Evolutionary conservation across 179 eudicot species (phyloP), one percentile per base, ranked within the genome.

Genomic region (Monotropa hypopitys): DNA sequence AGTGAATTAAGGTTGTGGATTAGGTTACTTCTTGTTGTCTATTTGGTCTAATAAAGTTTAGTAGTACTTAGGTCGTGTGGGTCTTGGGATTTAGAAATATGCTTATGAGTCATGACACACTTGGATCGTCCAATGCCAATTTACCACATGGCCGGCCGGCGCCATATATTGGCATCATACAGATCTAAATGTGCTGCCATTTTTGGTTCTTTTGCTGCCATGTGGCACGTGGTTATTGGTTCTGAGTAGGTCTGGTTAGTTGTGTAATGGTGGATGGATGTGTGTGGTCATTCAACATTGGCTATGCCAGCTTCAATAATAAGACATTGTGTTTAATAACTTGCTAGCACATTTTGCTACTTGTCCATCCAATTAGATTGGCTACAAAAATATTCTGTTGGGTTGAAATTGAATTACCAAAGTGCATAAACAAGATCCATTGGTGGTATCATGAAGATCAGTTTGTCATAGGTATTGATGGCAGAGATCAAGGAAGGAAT

Each of bases 171-270:
- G 30, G 45, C 7, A 72, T 18, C 7, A 72, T 18, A 26, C 23
- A 30, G 75, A 73, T n/a, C 23, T 73, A 67, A 49, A 38, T 40
- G 43, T 38, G 23, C 3, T 5, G 46, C 6, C 4, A 40, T 18
- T 6, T 13, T 18, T 8, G 71, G 23, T 38, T 16, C 2, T 0
- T 1, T 6, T 12, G 3, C 2, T 8, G 46, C 57, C 78, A 75
- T 10, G 71, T 62, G 56, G 78, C 28, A 3, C 35, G 53, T 65
- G 79, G 79, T 49, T 33, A 47, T 65, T 76, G 73, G 73, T 66
- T 49, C 73, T 67, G 9, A 20, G 73, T 65, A 30, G 72, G 38
- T 49, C 20, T 13, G n/a, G 2, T 76, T 18, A 33, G 33, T 49
- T 66, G 13, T 56, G 35, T 59, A 42, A 18, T 65, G 70, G 35